A percentile compares a stretch with the other conserved stretches of the same genome.
Evolutionary conservation across 2,329 filamentous ascomycete genomes (phyloP).

Genomic region (Penicillium sp.): DNA sequence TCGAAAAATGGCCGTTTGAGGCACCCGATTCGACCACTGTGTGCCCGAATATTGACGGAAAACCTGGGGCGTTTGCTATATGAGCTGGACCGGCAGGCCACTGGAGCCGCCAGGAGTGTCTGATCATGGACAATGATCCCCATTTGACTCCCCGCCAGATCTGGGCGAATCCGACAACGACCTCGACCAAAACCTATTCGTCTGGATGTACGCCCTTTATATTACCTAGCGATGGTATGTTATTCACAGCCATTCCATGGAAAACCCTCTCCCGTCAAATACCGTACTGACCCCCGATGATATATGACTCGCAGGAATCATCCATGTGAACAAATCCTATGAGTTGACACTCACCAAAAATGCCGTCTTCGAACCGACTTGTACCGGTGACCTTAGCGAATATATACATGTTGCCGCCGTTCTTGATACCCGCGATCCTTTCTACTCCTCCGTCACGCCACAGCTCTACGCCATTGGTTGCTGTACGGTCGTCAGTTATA

Average conservation of each 20-base stretch:
- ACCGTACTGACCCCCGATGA: not conserved
- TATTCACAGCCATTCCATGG: not conserved
- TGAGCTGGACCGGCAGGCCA: slow-evolving; percentile 14
- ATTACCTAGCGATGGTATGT: slow-evolving; percentile 58
- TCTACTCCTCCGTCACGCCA: slow-evolving; percentile 90
- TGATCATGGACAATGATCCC: slow-evolving; percentile 36
- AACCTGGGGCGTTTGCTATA: slow-evolving; percentile 6
- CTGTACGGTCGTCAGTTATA: slow-evolving; percentile 86
- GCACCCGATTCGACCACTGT: not conserved
- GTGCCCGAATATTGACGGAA: not conserved
- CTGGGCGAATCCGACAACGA: slow-evolving; percentile 41
- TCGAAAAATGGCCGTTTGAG: slow-evolving; percentile 18
- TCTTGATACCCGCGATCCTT: slow-evolving; percentile 76
- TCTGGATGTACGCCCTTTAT: slow-evolving; percentile 63
- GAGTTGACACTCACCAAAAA: slow-evolving; percentile 48
- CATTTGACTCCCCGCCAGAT: slow-evolving; percentile 41
- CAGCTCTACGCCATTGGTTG: slow-evolving; percentile 91
- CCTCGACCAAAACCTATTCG: slow-evolving; percentile 35
- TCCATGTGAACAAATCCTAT: slow-evolving; percentile 44
- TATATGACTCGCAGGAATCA: slow-evolving; percentile 31
- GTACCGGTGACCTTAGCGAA: slow-evolving; percentile 41
- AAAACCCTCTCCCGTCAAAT: not conserved
- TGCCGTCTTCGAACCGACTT: slow-evolving; percentile 52
- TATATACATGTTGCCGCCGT: slow-evolving; percentile 48
- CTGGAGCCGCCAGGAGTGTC: slow-evolving; percentile 13